Evolutionary conservation across 2,329 filamentous ascomycete species (phyloP), one percentile per base, ranked within the genome.

Genomic region (Sporothrix brasiliensis): DNA sequence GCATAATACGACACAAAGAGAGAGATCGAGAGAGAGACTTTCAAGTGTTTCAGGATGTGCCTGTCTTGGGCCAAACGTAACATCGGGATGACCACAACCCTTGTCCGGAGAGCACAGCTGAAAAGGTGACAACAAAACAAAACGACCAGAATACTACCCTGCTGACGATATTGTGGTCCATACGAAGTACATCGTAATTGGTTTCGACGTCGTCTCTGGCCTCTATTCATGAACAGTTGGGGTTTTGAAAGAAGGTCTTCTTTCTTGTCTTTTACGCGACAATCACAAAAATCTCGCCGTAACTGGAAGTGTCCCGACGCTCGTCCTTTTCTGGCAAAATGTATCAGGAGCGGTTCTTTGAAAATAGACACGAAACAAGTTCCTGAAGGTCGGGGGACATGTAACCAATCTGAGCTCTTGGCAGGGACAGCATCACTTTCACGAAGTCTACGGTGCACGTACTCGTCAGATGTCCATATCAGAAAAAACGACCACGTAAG

Each of bases 11-110:
- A 34, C 34, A 34, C 34, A 34, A 1, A 21, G 10, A 41, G 6
- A 54, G 11, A 14, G 10, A 61, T 5, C 13, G 34, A 21, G 7
- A 11, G 27, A 67, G 14, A 66, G 14, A 39, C 19, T 27, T 41
- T 39, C n/a, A 11, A 14, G 53, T 61, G 67, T 69, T 69, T 69
- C 67, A 69, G 44, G 67, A 61, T 53, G 56, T 52, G 54, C n/a
- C 67, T 47, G 44, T 44, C 52, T 60, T 27, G 54, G 67, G 67
- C 52, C 67, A 69, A 69, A 47, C 56, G 67, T 47, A 58, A 60
- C 24, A 16, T 50, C 54, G 47, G 67, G 30, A 60, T 14, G 27
- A 41, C 67, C 41, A 61, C 44, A 54, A 19, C 54, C 67, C 53
- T 58, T 60, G 53, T 58, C 53, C 39, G 53, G 39, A 30, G 41